phyloP scores from a whole-genome alignment of 129 eudicot genomes.

The Lactuca sativa region DNA sequence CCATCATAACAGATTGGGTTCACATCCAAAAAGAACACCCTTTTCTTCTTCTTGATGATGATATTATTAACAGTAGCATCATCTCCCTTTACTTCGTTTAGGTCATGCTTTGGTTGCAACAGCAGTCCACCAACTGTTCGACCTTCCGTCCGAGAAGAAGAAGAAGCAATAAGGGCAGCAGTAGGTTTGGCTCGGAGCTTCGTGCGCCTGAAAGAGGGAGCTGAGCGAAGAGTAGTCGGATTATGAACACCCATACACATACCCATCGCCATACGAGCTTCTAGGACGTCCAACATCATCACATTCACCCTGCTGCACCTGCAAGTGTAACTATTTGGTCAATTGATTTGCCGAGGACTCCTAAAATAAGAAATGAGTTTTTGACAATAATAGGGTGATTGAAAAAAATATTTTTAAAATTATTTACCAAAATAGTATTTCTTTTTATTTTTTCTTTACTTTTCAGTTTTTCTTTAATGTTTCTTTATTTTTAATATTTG shows the following conservation, averaged over 20 bases:
- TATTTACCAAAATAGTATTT: no score
- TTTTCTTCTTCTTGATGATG: conserved; percentile 27
- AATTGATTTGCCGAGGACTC: no score
- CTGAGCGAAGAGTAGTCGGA: not conserved
- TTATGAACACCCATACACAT: not conserved
- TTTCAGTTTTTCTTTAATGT: no score
- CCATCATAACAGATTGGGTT: conserved; percentile 83
- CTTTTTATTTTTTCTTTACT: no score
- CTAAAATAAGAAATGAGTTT: no score
- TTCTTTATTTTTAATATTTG: no score
- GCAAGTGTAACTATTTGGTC: not conserved
- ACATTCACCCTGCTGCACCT: not conserved
- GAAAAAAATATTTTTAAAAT: no score
- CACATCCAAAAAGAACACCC: conserved; percentile 88
- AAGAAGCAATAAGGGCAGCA: not conserved
- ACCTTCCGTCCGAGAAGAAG: conserved; percentile 28
- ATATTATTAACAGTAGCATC: not conserved
- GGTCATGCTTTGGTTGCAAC: conserved; percentile 11
- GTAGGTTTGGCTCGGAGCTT: not conserved
- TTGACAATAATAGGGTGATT: no score
- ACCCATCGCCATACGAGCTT: not conserved
- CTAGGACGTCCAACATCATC: not conserved
- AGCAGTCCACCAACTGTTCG: conserved; percentile 46
- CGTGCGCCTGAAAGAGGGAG: not conserved
- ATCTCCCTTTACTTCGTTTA: conserved; percentile 3